phyloP scores from a whole-genome alignment of 495 filamentous ascomycete genomes.

The Penicillium tannophilum region DNA sequence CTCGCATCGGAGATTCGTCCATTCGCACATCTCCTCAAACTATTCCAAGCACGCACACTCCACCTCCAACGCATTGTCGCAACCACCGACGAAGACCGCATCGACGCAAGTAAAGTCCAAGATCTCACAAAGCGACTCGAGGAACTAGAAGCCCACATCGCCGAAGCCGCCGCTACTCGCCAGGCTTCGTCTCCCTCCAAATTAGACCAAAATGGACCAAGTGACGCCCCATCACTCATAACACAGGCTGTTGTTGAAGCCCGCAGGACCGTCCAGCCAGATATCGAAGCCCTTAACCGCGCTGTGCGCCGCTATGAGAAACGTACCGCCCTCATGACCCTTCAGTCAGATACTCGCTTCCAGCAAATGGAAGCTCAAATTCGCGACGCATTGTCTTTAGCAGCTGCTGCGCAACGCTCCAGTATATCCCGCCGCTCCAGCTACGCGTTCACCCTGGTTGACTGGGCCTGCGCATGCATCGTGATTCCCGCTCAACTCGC shows the following conservation, averaged over 20 bases:
- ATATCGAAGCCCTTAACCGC: constrained; percentile 86
- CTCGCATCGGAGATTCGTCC: constrained; percentile 85
- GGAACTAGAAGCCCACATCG: constrained; percentile 66
- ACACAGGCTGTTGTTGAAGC: constrained; percentile 61
- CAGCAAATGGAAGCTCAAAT: constrained; percentile 67
- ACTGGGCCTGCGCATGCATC: constrained; percentile 34
- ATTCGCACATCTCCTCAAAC: constrained; percentile 74
- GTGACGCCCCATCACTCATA: constrained; percentile 33
- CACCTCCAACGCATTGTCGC: constrained; percentile 76
- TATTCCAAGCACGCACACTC: constrained; percentile 77
- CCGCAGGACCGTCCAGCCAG: constrained; percentile 67
- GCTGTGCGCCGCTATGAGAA: constrained; percentile 96
- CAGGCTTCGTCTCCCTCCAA: constrained; percentile 17
- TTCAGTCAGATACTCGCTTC: constrained; percentile 76
- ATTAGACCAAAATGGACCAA: constrained; percentile 14
- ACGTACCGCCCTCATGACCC: constrained; percentile 67
- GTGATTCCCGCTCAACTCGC: constrained; percentile 32
- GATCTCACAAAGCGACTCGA: constrained; percentile 67
- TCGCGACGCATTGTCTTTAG: constrained; percentile 76
- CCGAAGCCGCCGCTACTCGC: constrained; percentile 38
- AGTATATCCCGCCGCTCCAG: constrained; percentile 19
- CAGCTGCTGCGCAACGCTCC: constrained; percentile 68
- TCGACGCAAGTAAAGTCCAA: constrained; percentile 48
- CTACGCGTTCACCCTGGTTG: constrained; percentile 26
- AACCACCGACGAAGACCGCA: constrained; percentile 39